Evolutionary conservation across 1,139 yeast genomes (phyloP).

Genomic region (Yueomyces sp.): DNA sequence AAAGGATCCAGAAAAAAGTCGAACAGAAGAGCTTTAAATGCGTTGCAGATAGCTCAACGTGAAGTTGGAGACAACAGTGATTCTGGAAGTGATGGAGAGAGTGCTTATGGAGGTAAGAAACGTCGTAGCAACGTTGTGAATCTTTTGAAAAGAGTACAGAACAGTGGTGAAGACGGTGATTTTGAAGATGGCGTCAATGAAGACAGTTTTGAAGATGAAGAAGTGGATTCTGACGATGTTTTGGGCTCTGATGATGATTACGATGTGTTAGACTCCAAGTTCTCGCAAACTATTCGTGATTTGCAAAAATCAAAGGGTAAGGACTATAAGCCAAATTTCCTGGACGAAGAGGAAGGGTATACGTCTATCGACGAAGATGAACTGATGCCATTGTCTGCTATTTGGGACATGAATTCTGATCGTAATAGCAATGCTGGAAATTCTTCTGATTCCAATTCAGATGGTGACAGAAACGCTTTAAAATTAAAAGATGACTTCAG

Average conservation of each 20-base stretch:
- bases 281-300: constrained; percentile 58
- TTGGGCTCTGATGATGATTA: constrained; percentile 65
- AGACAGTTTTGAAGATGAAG: constrained; percentile 50
- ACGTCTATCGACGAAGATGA: constrained; percentile 57
- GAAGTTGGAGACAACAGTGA: constrained; percentile 27
- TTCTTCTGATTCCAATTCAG: constrained; percentile 29
- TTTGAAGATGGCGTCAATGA: constrained; percentile 23
- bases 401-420: constrained; percentile 66
- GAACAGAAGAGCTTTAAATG: constrained; percentile 30
- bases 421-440: constrained; percentile 20
- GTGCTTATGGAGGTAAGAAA: constrained; percentile 13
- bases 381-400: constrained; percentile 65
- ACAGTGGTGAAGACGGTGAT: constrained; percentile 12
- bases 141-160: constrained; percentile 21
- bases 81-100: constrained; percentile 23
- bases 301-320: constrained; percentile 23
- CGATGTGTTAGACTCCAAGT: constrained; percentile 53
- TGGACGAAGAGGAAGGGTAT: constrained; percentile 33
- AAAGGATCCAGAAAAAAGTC: constrained; percentile 17
- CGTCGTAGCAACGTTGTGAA: constrained; percentile 27
- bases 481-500: constrained; percentile 9
- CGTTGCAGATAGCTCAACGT: constrained; percentile 38
- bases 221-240: constrained; percentile 65
- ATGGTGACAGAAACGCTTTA: constrained; percentile 19
- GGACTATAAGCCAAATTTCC: constrained; percentile 22